Evolutionary conservation across 208 protist genomes (phyloP), one percentile per base, ranked within the genome.

Genomic region (Angomonas ambiguus): DNA sequence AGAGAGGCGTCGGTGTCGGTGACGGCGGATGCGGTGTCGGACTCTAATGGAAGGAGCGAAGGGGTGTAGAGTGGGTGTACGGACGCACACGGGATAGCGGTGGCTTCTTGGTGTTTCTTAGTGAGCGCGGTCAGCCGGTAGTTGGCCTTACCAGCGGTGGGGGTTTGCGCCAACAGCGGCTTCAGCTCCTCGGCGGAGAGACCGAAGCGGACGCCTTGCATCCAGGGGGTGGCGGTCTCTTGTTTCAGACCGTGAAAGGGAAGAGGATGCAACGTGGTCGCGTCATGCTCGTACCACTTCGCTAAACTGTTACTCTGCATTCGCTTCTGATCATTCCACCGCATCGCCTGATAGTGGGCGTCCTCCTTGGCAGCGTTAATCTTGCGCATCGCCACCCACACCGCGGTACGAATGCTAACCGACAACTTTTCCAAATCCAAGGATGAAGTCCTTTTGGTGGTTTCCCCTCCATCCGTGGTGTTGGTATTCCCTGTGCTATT

Each of bases 241-340:
- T 80, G 51, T 58, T 74, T 82, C 3, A 92, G 65, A 8, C 74
- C 85, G 34, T 91, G 74, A 27, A 69, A 84, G 0, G 82, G 73
- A 0, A 75, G 71, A 3, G 88, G 88, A 16, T 69, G 76, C 34
- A 94, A 57, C 41, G 83, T 81, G 42, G 74, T 82, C 1, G 83
- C 83, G 73, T 95, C 87, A 20, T 91, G 72, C 65, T 87, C 83
- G 59, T 92, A 93, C 90, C 90, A 95, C 55, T 87, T 72, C 13
- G 69, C 72, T 59, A 92, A 67, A n/a, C 11, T 16, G 6, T 60
- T 51, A 3, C 67, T 82, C 22, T 73, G 33, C 0, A 79, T 65
- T 10, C 62, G 79, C 41, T 85, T 32, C 55, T 82, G 77, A 16
- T 69, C 64, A 66, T 91, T 91, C 41, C 80, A 76, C 32, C 73